These are phyloP conservation scores for Colletotrichum sp. DNA, from an alignment of 2,329 filamentous ascomycete genomes.

Conservation along the genomic window DNA sequence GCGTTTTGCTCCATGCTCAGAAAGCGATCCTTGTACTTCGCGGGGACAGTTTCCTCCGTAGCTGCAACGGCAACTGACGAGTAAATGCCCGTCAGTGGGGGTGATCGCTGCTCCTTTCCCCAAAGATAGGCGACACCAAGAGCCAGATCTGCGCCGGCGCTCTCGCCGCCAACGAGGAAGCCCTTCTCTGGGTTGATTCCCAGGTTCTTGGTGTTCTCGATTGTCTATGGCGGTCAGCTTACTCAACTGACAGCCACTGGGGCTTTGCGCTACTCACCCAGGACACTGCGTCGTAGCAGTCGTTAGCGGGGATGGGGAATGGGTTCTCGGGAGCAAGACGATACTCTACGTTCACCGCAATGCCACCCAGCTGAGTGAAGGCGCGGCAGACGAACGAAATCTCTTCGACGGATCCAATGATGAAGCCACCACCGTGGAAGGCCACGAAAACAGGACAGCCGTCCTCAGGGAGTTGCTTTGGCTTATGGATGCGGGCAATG, in stretches of 20 bases:
- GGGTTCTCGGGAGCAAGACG: slow-evolving; percentile 32
- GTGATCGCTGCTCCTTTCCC: slow-evolving; percentile 16
- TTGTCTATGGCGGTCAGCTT: slow-evolving; percentile 9
- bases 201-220: slow-evolving; percentile 22
- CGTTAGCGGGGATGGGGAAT: slow-evolving; percentile 31
- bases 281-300: slow-evolving; percentile 30
- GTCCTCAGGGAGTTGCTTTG: slow-evolving; percentile 8
- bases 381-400: slow-evolving; percentile 27
- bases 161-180: slow-evolving; percentile 30
- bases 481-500: slow-evolving; percentile 25
- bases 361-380: slow-evolving; percentile 29
- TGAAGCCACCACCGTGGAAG: slow-evolving; percentile 32
- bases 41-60: slow-evolving; percentile 26
- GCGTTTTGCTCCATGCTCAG: slow-evolving; percentile 31
- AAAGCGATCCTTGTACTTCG: slow-evolving; percentile 31
- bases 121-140: slow-evolving; percentile 28
- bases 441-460: slow-evolving; percentile 29
- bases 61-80: slow-evolving; percentile 26
- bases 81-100: slow-evolving; percentile 31
- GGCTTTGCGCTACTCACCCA: slow-evolving; percentile 23
- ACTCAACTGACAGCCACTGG: not conserved
- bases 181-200: slow-evolving; percentile 29
- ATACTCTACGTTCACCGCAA: slow-evolving; percentile 31
- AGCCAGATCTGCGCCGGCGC: slow-evolving; percentile 32
- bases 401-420: slow-evolving; percentile 28